Evolutionary conservation across 1,284 basidiomycete genomes (phyloP).

Genomic region (Pisolithus thermaeus): DNA sequence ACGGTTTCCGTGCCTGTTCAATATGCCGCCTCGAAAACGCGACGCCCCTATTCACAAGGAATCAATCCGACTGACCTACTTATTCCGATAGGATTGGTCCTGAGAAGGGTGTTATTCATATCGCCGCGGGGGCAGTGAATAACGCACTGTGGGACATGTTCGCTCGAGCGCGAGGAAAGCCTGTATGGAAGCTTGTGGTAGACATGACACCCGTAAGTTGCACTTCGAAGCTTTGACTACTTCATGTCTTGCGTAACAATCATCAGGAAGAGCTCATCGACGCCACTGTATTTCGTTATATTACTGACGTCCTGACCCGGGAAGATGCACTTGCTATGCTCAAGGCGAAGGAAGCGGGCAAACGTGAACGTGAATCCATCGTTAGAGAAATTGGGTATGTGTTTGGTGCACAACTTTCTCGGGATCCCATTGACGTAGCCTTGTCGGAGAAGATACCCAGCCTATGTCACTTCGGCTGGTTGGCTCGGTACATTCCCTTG

Average conservation of each 20-base stretch:
- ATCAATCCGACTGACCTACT: background rate
- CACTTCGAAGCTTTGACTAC: background rate
- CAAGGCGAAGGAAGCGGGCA: constrained; percentile 69
- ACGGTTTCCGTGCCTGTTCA: background rate
- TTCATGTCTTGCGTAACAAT: background rate
- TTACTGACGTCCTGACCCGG: constrained; percentile 87
- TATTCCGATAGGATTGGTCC: constrained; percentile 64
- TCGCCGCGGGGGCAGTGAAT: constrained; percentile 75
- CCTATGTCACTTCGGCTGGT: constrained; percentile 92
- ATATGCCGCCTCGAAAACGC: background rate
- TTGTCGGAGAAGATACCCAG: constrained; percentile 65
- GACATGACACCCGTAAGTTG: constrained; percentile 72
- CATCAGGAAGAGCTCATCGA: constrained; percentile 78
- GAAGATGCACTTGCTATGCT: constrained; percentile 86
- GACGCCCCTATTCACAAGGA: background rate
- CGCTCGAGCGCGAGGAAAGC: constrained; percentile 70
- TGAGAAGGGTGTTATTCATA: constrained; percentile 83
- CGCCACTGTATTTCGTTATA: constrained; percentile 85
- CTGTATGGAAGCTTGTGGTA: constrained; percentile 80
- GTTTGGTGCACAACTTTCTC: background rate
- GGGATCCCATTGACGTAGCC: background rate
- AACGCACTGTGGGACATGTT: constrained; percentile 85
- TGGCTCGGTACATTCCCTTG: constrained; percentile 60
- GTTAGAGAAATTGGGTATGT: constrained; percentile 60
- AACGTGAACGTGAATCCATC: constrained; percentile 70